Conservation (phyloP, 208 protist species). For the Acanthamoeba sp. region DNA sequence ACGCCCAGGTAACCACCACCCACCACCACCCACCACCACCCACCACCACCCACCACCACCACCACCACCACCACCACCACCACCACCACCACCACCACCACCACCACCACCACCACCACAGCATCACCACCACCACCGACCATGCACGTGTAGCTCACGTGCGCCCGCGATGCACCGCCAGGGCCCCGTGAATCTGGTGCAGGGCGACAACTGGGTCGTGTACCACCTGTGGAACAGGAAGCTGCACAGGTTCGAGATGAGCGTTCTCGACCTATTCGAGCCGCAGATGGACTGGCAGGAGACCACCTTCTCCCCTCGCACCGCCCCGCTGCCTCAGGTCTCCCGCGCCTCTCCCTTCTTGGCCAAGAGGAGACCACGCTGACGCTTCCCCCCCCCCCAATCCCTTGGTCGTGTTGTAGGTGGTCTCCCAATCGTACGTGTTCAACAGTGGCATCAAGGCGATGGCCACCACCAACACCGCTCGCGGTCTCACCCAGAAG, state of each 20-base stretch:
- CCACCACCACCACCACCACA: too few relatives aligned
- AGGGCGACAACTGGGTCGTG: conserved; percentile 83
- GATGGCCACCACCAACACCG: conserved; percentile 68
- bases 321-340: background rate
- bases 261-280: conserved; percentile 79
- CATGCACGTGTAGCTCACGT: too few relatives aligned
- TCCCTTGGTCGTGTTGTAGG: background rate
- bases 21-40: background rate
- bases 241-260: conserved; percentile 73
- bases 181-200: conserved; percentile 68
- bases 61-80: too few relatives aligned
- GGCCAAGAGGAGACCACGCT: background rate
- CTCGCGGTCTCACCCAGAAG: conserved; percentile 71
- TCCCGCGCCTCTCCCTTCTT: background rate
- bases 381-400: background rate
- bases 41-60: too few relatives aligned
- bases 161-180: too few relatives aligned
- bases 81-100: too few relatives aligned
- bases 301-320: background rate
- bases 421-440: conserved; percentile 12
- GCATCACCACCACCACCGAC: too few relatives aligned
- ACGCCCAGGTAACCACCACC: background rate
- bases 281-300: conserved; percentile 75
- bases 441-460: conserved; percentile 53
- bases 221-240: conserved; percentile 74